phyloP scores from a whole-genome alignment of 768 basidiomycete species.

The Rhodosporidiobolus sp. region DNA sequence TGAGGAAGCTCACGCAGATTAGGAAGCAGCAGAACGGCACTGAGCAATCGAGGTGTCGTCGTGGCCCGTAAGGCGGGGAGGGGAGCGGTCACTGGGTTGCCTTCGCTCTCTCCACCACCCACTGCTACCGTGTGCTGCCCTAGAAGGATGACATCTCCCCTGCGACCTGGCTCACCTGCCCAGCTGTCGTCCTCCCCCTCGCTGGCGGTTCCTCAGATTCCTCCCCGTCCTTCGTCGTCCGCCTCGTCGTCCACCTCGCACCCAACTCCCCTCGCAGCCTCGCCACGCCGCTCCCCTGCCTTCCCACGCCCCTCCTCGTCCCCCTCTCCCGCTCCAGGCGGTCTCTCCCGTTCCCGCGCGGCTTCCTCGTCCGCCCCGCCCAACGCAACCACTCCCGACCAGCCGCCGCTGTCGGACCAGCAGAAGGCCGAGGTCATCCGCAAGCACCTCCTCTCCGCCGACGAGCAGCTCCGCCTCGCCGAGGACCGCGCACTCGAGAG shows the following conservation, averaged over 20 bases:
- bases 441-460: constrained; percentile 72
- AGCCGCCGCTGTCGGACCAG: constrained; percentile 60
- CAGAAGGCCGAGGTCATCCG: constrained; percentile 78
- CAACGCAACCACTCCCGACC: neutral
- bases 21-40: no score
- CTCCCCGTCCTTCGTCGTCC: neutral
- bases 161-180: no score
- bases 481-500: constrained; percentile 37
- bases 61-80: no score
- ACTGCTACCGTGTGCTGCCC: no score
- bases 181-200: neutral
- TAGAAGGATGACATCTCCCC: no score
- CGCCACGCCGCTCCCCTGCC: neutral
- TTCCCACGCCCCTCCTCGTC: neutral
- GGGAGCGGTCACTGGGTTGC: no score
- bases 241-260: neutral
- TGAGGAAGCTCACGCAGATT: no score
- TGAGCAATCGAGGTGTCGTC: no score
- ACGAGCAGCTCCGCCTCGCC: constrained; percentile 57
- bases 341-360: neutral
- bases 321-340: neutral
- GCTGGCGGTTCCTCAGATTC: constrained; percentile 4
- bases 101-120: no score
- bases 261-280: neutral
- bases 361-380: neutral